phyloP scores from a whole-genome alignment of 768 basidiomycete genomes.

The Agrocybe praecox region DNA sequence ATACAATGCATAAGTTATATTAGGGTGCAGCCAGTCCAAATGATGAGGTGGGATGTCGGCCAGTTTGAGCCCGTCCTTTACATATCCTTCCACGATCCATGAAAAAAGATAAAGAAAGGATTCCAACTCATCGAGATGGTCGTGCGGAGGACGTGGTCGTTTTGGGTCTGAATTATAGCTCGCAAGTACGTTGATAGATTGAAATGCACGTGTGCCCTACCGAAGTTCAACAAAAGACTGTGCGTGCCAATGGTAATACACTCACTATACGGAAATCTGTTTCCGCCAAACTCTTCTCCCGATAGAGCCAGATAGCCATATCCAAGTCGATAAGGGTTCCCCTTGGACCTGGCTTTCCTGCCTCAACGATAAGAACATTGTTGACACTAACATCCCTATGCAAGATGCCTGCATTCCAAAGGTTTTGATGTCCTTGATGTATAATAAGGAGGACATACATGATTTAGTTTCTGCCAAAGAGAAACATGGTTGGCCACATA shows the following conservation, averaged over 20 bases:
- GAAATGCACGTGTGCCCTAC: slow-evolving; percentile 15
- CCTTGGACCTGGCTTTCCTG: background rate
- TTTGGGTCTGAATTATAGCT: background rate
- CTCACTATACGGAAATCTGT: slow-evolving; percentile 10
- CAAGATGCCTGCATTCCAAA: slow-evolving; percentile 18
- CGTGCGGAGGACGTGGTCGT: background rate
- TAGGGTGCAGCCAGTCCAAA: background rate
- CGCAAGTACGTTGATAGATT: slow-evolving; percentile 8
- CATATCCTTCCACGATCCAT: background rate
- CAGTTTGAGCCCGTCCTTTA: background rate
- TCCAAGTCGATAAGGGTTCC: slow-evolving; percentile 18
- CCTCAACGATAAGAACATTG: slow-evolving; percentile 18
- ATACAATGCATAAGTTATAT: background rate
- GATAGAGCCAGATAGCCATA: slow-evolving; percentile 8
- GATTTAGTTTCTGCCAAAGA: no score
- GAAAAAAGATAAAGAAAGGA: slow-evolving; percentile 5
- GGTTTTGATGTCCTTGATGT: slow-evolving; percentile 22
- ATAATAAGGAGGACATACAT: no score
- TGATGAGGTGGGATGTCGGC: background rate
- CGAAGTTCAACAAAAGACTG: background rate
- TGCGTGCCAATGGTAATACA: background rate
- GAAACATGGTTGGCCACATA: no score
- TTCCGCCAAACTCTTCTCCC: background rate
- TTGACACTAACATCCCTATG: slow-evolving; percentile 27
- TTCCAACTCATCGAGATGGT: slow-evolving; percentile 7